A percentile compares a stretch with the other conserved stretches of the same genome.
Evolutionary conservation across 331 rosid species (phyloP).

Genomic region (Quercus phellos): DNA sequence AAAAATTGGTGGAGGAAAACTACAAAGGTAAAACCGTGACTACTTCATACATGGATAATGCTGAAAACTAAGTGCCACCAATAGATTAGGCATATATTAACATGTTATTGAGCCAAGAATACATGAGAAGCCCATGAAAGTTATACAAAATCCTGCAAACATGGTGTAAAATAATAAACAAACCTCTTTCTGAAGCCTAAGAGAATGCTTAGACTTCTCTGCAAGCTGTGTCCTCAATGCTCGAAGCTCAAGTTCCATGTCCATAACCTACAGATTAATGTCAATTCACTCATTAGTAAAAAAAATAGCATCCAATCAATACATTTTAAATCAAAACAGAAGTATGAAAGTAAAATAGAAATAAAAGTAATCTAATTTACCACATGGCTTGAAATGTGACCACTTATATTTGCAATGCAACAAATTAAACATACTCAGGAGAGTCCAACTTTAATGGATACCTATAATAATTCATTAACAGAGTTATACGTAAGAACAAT

Average conservation of each 20-base stretch:
- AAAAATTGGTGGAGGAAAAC: neutral
- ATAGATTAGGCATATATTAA: neutral
- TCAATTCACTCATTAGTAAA: slow-evolving; percentile 2
- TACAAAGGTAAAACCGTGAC: neutral
- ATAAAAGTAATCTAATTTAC: neutral
- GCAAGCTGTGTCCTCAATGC: slow-evolving; percentile 82
- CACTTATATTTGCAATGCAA: neutral
- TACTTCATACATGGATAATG: neutral
- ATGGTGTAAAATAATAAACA: slow-evolving; percentile 11
- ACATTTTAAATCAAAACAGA: neutral
- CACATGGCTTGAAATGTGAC: neutral
- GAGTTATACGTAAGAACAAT: neutral
- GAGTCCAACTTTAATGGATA: neutral
- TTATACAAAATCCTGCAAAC: slow-evolving; percentile 4
- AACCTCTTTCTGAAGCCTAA: slow-evolving; percentile 81
- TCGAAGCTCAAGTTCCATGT: slow-evolving; percentile 89
- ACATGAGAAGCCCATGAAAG: neutral
- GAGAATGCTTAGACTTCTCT: slow-evolving; percentile 73
- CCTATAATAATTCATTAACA: neutral
- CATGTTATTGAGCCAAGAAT: neutral
- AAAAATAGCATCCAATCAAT: slow-evolving; percentile 1
- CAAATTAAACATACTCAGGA: neutral
- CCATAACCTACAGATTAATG: slow-evolving; percentile 72
- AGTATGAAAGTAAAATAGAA: neutral
- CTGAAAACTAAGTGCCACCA: neutral